Evolutionary conservation across 495 filamentous ascomycete species (phyloP).

Genomic region (Xylaria intraflava): DNA sequence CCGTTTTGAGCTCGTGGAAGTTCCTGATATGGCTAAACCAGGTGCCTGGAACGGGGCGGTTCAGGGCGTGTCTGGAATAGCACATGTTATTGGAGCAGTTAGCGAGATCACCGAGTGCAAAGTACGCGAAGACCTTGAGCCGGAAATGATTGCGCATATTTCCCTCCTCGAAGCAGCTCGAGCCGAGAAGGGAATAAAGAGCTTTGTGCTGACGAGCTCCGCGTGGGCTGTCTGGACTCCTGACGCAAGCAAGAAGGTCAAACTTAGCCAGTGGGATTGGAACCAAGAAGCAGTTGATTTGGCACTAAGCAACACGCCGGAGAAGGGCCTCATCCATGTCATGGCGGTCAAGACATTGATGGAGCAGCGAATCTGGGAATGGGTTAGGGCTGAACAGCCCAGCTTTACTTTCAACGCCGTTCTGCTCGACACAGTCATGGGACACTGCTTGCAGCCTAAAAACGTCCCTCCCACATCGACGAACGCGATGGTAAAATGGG

Average conservation of each 20-base stretch:
- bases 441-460: slow-evolving; percentile 25
- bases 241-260: slow-evolving; percentile 12
- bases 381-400: slow-evolving; percentile 26
- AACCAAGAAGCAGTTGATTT: slow-evolving; percentile 26
- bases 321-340: slow-evolving; percentile 25
- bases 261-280: slow-evolving; percentile 20
- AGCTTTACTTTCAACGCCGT: slow-evolving; percentile 28
- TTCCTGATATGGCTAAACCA: slow-evolving; percentile 21
- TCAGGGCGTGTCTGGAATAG: slow-evolving; percentile 21
- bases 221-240: slow-evolving; percentile 32
- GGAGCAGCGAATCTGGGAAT: slow-evolving; percentile 32
- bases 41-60: slow-evolving; percentile 20
- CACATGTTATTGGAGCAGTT: slow-evolving; percentile 21
- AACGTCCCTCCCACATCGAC: slow-evolving; percentile 23
- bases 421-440: slow-evolving; percentile 28
- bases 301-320: slow-evolving; percentile 13
- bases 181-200: slow-evolving; percentile 16
- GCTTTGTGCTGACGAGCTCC: slow-evolving; percentile 27
- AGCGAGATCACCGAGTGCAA: slow-evolving; percentile 15
- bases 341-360: slow-evolving; percentile 33
- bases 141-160: slow-evolving; percentile 24
- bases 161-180: slow-evolving; percentile 22
- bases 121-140: slow-evolving; percentile 17
- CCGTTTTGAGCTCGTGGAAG: slow-evolving; percentile 19
- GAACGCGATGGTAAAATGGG: slow-evolving; percentile 26